Base-by-base conservation (phyloP, 768 basidiomycete genomes). In the Lentinula sp. region DNA sequence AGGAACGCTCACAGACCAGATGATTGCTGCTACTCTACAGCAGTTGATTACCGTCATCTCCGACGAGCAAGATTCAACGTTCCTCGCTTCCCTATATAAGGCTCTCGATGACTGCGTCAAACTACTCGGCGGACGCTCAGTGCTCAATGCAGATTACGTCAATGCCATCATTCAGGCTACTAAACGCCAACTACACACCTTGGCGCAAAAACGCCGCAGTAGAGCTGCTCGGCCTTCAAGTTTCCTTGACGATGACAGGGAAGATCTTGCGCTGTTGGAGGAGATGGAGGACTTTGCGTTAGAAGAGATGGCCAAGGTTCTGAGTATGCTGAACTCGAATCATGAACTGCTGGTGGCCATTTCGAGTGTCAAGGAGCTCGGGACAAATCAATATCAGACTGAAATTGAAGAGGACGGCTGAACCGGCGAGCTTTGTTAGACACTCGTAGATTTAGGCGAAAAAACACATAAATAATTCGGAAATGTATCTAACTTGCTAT, bases 281-380 rank as follows among this genome's bases (percentile, higher is more conserved):
- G 90, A 93, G 76, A 86, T 91, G 74, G 91, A 91, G 70, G 89
- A 89, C 60, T 91, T 88, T 67, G 87, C 85, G 65, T 69, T 91
- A 64, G 89, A 91, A 69, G 91, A 91, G 69, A 90, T 92, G 85
- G 80, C 74, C 49, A 87, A 83, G 77, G 76, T 88, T 72, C 67
- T 91, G 57, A 63, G 66, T 46, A 63, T 75, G 62, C 74, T 92
- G 59, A 86, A 90, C 64, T 64, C 71, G 28, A 79, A 79, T 50
- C 37, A 91, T 70, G 77, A 82, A n/a, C 66, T 92, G 61, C 68
- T 91, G 55, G 78, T 91, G 43, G 89, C 89, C 0, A 76, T 92
- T 1, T 78, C 84, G 59, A 85, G 89, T 69, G 87, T 93, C 39
- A 78, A 83, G 65, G 89, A 90, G 54, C 72, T 92, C 50, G 88